phyloP scores from a whole-genome alignment of 441 rosid genomes.

The Dalechampia spathulata region DNA sequence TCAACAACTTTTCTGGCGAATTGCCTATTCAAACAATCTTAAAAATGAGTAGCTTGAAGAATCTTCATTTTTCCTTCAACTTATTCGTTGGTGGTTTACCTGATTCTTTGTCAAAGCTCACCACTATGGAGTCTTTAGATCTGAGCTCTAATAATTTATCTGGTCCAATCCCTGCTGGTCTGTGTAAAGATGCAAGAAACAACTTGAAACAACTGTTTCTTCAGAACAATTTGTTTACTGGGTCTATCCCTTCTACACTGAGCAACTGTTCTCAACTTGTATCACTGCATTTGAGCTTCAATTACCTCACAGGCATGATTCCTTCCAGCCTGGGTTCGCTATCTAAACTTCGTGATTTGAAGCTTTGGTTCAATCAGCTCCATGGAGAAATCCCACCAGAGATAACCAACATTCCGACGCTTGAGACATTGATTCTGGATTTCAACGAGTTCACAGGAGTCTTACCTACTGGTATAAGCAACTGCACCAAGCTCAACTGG shows the following conservation, averaged over 20 bases:
- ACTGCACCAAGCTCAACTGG: slow-evolving; percentile 75
- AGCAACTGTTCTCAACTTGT: slow-evolving; percentile 71
- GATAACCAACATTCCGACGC: slow-evolving; percentile 36
- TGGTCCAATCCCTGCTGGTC: slow-evolving; percentile 51
- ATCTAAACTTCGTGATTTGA: slow-evolving; percentile 67
- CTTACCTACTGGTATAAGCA: slow-evolving; percentile 62
- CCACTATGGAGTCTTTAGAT: slow-evolving; percentile 53
- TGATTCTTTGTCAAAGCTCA: slow-evolving; percentile 46
- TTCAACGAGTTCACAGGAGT: slow-evolving; percentile 72
- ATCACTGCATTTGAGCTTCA: slow-evolving; percentile 80
- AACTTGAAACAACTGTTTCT: slow-evolving; percentile 56
- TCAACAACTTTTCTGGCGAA: slow-evolving; percentile 58
- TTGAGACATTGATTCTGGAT: slow-evolving; percentile 78
- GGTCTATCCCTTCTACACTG: slow-evolving; percentile 57
- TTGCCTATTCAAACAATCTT: slow-evolving; percentile 52
- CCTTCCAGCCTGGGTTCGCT: slow-evolving; percentile 69
- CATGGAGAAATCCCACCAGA: slow-evolving; percentile 76
- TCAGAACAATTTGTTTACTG: slow-evolving; percentile 65
- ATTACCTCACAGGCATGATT: slow-evolving; percentile 61
- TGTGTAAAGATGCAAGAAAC: slow-evolving; percentile 50
- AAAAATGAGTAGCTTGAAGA: slow-evolving; percentile 51
- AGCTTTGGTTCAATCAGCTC: slow-evolving; percentile 73
- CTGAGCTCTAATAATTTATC: slow-evolving; percentile 70
- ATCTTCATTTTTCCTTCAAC: slow-evolving; percentile 60
- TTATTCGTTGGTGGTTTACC: slow-evolving; percentile 51